phyloP scores from a whole-genome alignment of 352 stramenopile species.

The Phytophthora sansomeana region DNA sequence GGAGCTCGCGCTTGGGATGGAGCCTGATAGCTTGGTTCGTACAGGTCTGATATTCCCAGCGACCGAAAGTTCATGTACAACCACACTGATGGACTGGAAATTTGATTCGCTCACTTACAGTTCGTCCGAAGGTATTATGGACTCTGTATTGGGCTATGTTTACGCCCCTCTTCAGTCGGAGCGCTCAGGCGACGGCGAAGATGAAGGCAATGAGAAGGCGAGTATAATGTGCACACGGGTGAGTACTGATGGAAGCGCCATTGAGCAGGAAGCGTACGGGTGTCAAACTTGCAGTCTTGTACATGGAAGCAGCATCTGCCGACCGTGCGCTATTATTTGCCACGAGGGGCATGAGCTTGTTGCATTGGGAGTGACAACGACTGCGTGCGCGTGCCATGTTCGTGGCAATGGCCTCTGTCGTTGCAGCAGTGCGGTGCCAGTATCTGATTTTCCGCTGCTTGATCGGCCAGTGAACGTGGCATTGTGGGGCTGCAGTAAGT shows the following conservation, averaged over 20 bases:
- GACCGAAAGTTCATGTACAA: conserved; percentile 10
- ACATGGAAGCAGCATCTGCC: conserved; percentile 73
- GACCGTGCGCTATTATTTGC: conserved; percentile 73
- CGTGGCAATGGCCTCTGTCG: conserved; percentile 60
- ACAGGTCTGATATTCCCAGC: conserved; percentile 60
- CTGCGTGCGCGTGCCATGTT: conserved; percentile 76
- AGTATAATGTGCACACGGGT: conserved; percentile 65
- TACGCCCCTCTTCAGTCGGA: conserved; percentile 44
- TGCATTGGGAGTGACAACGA: conserved; percentile 68
- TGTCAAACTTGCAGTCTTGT: conserved; percentile 87
- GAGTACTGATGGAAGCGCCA: conserved; percentile 83
- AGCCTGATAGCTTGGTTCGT: conserved; percentile 40
- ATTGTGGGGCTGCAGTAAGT: conserved; percentile 84
- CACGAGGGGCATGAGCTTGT: conserved; percentile 88
- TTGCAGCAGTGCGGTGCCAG: conserved; percentile 51
- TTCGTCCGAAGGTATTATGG: conserved; percentile 12
- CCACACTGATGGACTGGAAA: conserved; percentile 41
- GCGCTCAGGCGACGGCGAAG: conserved; percentile 10
- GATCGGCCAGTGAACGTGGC: conserved; percentile 45
- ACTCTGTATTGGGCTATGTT: conserved; percentile 50
- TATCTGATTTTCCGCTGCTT: conserved; percentile 48
- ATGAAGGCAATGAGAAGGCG: conserved; percentile 21
- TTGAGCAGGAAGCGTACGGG: conserved; percentile 79
- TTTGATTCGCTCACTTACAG: conserved; percentile 38
- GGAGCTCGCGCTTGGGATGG: conserved; percentile 50